Evolutionary conservation across 2,329 filamentous ascomycete genomes (phyloP).

Genomic region (Simplicillium sp.): DNA sequence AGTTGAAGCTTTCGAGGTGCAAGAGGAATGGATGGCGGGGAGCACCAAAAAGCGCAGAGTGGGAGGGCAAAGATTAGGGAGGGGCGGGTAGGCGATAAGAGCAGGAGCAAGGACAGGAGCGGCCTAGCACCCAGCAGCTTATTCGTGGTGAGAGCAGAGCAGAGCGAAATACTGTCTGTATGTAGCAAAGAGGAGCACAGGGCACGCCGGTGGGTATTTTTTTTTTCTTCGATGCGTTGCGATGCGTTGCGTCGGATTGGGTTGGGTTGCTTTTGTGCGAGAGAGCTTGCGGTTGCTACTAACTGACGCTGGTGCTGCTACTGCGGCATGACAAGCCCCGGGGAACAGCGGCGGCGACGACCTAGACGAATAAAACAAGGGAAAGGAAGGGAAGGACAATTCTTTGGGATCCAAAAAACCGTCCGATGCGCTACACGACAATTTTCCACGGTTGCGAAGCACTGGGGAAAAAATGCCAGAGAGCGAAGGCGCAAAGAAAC

Average conservation of each 20-base stretch:
- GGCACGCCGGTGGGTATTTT: not conserved
- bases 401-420: not conserved
- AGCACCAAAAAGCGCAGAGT: not conserved
- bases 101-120: not conserved
- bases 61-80: constrained; percentile 4
- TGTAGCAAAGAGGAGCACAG: no score
- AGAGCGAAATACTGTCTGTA: no score
- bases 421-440: not conserved
- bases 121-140: not conserved
- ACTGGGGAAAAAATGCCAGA: not conserved
- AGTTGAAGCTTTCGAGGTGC: not conserved
- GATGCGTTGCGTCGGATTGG: no score
- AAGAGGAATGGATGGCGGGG: constrained; percentile 5
- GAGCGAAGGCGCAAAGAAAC: not conserved
- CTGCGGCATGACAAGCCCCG: no score
- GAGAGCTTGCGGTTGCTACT: no score
- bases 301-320: no score
- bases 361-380: no score
- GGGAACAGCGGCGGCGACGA: no score
- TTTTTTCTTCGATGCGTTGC: no score
- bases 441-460: no score
- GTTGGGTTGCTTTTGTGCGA: no score
- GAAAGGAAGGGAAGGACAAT: not conserved
- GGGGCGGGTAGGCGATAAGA: constrained; percentile 3
- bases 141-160: constrained; percentile 1